Conservation (phyloP, 2,329 filamentous ascomycete species). For the Fusarium denticulatum region DNA sequence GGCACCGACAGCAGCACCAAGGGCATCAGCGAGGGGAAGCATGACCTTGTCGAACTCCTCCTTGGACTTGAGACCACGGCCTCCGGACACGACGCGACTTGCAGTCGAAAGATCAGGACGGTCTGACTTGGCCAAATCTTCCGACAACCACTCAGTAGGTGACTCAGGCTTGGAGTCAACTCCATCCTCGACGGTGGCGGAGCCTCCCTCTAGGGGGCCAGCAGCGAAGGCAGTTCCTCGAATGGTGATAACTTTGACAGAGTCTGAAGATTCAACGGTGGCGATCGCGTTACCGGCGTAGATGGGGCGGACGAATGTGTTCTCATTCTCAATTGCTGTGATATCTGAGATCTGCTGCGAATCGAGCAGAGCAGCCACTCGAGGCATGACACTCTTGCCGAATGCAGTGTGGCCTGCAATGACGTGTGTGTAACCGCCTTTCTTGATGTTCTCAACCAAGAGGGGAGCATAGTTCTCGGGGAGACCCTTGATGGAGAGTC, state of each 20-base stretch:
- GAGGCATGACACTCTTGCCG: constrained; percentile 92
- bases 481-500: constrained; percentile 69
- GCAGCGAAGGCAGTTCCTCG: constrained; percentile 91
- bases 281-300: constrained; percentile 98
- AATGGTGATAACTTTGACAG: constrained; percentile 89
- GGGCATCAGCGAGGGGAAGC: constrained; percentile 87
- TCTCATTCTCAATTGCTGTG: constrained; percentile 84
- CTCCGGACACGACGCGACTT: constrained; percentile 88
- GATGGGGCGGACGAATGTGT: constrained; percentile 95
- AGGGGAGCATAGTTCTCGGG: constrained; percentile 95
- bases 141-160: constrained; percentile 88
- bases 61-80: constrained; percentile 95
- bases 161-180: constrained; percentile 81
- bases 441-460: constrained; percentile 95
- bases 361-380: constrained; percentile 90
- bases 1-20: constrained; percentile 95
- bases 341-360: constrained; percentile 95
- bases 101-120: constrained; percentile 94
- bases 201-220: constrained; percentile 75
- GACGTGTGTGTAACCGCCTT: constrained; percentile 91
- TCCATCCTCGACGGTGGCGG: constrained; percentile 81
- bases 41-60: constrained; percentile 96
- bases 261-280: constrained; percentile 89
- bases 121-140: constrained; percentile 92
- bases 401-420: constrained; percentile 93